These are phyloP conservation scores for Dysphania ambrosioides DNA, from an alignment of 148 eudicot species.

Conservation along the genomic window DNA sequence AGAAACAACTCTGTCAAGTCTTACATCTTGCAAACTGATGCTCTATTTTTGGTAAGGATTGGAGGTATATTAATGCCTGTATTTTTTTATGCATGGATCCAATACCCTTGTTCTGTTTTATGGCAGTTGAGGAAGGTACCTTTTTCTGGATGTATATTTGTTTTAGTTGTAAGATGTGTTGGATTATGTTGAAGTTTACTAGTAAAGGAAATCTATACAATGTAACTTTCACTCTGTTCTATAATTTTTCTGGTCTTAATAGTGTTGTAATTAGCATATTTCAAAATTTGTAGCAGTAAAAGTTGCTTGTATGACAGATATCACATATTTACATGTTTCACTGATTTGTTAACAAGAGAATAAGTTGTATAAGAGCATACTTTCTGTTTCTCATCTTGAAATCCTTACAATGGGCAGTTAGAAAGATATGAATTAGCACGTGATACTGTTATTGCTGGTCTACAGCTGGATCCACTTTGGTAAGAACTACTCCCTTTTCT, in stretches of 20 bases:
- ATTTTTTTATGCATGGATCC: neutral
- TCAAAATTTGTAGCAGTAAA: neutral
- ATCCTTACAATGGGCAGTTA: slow-evolving; percentile 53
- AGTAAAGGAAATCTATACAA: neutral
- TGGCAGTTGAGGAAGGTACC: neutral
- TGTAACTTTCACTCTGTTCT: too few relatives aligned
- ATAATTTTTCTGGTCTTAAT: neutral
- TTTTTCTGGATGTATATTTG: neutral
- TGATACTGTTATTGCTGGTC: slow-evolving; percentile 65
- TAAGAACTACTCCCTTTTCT: slow-evolving; percentile 25
- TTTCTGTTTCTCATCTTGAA: slow-evolving; percentile 14
- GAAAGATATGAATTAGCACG: slow-evolving; percentile 74
- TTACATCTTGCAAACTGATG: slow-evolving; percentile 63
- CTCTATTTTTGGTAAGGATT: slow-evolving; percentile 71
- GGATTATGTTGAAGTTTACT: neutral
- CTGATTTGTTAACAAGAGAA: neutral
- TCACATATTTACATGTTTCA: slow-evolving; percentile 5
- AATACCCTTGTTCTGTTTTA: neutral
- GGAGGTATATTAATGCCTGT: neutral
- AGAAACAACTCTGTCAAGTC: slow-evolving; percentile 45
- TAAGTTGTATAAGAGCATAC: neutral
- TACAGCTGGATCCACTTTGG: slow-evolving; percentile 84
- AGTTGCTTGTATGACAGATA: neutral
- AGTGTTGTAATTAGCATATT: neutral
- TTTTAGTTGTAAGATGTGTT: neutral